Conservation (phyloP, 2,329 filamentous ascomycete species). For the Pyricularia grisea region DNA sequence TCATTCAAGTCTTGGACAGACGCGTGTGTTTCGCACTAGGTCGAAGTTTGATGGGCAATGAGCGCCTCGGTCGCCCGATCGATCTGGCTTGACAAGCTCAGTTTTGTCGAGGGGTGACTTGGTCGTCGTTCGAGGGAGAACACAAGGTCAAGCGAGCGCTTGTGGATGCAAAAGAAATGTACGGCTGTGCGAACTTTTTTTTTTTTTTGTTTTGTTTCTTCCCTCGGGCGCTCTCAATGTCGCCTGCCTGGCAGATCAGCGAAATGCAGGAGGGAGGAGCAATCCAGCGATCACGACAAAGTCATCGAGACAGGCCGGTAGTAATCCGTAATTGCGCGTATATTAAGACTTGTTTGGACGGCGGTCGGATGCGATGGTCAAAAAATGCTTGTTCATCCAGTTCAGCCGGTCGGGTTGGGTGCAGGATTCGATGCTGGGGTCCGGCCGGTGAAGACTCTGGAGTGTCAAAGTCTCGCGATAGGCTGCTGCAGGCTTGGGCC, state of each 20-base stretch:
- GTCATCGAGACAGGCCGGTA: background rate
- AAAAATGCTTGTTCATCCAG: background rate
- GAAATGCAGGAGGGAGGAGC: constrained; percentile 2
- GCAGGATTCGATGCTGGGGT: background rate
- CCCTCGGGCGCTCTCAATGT: background rate
- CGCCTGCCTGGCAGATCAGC: background rate
- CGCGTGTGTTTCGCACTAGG: background rate
- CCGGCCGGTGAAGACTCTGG: background rate
- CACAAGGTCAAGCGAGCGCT: background rate
- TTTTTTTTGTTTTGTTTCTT: background rate
- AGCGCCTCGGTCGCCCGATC: background rate
- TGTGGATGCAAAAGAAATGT: background rate
- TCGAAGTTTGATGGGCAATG: background rate
- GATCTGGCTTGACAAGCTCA: background rate
- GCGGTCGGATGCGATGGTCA: background rate
- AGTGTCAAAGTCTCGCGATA: background rate
- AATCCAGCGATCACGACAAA: background rate
- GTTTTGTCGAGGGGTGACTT: background rate
- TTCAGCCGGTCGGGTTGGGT: background rate
- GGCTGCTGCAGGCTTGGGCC: background rate
- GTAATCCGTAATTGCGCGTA: background rate
- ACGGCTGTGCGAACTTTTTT: background rate
- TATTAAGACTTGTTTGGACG: background rate
- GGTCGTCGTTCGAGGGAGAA: background rate
- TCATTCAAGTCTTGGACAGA: background rate